Evolutionary conservation across 164 flowering plant species (phyloP).

Genomic region (Magnolia sinica): DNA sequence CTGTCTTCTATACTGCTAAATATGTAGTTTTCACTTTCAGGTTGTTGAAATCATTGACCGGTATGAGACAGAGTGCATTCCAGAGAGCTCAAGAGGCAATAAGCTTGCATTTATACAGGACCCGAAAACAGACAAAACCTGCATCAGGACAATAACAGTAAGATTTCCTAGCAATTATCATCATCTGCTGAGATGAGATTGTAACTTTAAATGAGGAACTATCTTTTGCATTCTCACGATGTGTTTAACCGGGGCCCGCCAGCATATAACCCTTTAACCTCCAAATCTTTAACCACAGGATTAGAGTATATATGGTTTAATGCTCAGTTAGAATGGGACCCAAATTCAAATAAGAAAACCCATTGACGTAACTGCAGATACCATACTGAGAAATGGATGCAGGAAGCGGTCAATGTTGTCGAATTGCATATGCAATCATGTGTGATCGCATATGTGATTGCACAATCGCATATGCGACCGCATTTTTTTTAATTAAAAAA

Average conservation of each 20-base stretch:
- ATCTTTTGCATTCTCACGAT: not conserved
- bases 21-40: conserved; percentile 25
- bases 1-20: conserved; percentile 3
- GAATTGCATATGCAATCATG: too few species aligned
- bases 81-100: conserved; percentile 31
- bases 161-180: conserved; percentile 15
- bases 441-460: too few species aligned
- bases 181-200: not conserved
- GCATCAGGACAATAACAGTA: conserved; percentile 52
- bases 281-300: not conserved
- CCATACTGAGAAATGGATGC: too few species aligned
- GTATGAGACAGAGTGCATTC: conserved; percentile 75
- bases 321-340: not conserved
- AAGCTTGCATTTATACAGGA: conserved; percentile 54
- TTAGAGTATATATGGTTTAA: not conserved
- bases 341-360: too few species aligned
- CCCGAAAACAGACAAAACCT: conserved; percentile 39
- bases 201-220: not conserved
- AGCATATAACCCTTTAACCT: not conserved
- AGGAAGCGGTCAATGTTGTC: too few species aligned
- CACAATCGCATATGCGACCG: too few species aligned
- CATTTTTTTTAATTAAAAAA: too few species aligned
- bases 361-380: too few species aligned
- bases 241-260: not conserved
- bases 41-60: conserved; percentile 83